Conservation (phyloP, 345 rosid species). For the Brassica cretica region DNA sequence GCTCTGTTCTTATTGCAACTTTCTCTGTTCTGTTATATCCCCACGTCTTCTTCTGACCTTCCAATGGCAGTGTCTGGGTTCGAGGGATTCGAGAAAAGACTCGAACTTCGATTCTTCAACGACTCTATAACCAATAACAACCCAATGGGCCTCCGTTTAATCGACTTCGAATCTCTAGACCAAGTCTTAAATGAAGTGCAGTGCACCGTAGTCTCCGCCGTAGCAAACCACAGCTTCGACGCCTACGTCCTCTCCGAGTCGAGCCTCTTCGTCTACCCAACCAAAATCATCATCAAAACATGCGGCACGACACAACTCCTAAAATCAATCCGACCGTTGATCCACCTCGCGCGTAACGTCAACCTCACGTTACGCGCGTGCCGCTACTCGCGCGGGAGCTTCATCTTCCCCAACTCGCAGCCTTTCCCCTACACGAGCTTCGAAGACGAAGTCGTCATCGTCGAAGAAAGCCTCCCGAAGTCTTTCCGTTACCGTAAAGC, state of each 20-base stretch:
- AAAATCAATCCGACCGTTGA: constrained; percentile 81
- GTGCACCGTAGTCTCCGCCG: constrained; percentile 94
- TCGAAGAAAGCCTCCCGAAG: constrained; percentile 64
- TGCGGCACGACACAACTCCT: constrained; percentile 98
- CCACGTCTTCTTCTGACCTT: constrained; percentile 5
- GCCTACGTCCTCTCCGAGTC: constrained; percentile 97
- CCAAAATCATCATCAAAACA: constrained; percentile 92
- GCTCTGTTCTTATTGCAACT: constrained; percentile 2
- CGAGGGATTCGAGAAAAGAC: constrained; percentile 96
- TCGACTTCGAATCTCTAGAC: constrained; percentile 68
- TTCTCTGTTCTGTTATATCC: constrained; percentile 20
- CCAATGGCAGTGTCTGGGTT: constrained; percentile 90
- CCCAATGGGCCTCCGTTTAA: constrained; percentile 67
- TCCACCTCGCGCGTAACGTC: constrained; percentile 57
- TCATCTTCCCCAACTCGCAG: constrained; percentile 83
- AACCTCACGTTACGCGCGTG: constrained; percentile 62
- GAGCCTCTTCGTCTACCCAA: constrained; percentile 89
- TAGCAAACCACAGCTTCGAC: constrained; percentile 76
- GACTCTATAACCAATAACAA: constrained; percentile 31
- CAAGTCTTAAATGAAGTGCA: constrained; percentile 71
- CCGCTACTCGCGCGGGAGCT: constrained; percentile 84
- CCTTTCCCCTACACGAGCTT: constrained; percentile 91
- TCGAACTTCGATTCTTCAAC: constrained; percentile 81
- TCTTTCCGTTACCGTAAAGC: constrained; percentile 65
- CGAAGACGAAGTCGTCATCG: constrained; percentile 68